Evolutionary conservation across 2,329 filamentous ascomycete species (phyloP).

Genomic region (Diaporthe citri): DNA sequence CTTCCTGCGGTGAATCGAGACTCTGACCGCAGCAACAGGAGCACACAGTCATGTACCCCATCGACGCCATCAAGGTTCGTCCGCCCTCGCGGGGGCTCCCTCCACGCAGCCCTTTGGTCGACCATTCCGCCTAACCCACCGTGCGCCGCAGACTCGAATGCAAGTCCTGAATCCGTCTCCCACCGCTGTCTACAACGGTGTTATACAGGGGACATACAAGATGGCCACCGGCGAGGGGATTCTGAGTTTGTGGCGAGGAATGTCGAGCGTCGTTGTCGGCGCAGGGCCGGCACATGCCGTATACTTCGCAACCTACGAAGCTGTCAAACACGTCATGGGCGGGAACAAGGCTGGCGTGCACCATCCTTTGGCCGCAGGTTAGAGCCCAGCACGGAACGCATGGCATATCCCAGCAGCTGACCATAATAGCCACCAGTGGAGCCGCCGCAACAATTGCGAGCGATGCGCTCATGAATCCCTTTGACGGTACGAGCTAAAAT

Average conservation of each 20-base stretch:
- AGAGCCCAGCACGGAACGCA: slow-evolving; percentile 45
- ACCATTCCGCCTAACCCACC: slow-evolving; percentile 15
- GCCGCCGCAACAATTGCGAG: slow-evolving; percentile 96
- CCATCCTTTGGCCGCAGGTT: slow-evolving; percentile 93
- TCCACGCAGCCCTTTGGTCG: slow-evolving; percentile 34
- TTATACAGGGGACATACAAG: slow-evolving; percentile 91
- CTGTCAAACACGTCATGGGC: slow-evolving; percentile 95
- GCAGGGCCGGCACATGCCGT: slow-evolving; percentile 98
- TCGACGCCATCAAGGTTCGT: slow-evolving; percentile 94
- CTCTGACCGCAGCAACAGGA: slow-evolving; percentile 68
- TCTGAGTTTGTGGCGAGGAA: slow-evolving; percentile 92
- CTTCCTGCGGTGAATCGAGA: slow-evolving; percentile 38
- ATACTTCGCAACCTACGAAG: slow-evolving; percentile 98
- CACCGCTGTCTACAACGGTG: slow-evolving; percentile 85
- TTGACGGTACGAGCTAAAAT: slow-evolving; percentile 79
- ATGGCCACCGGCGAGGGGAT: slow-evolving; percentile 93
- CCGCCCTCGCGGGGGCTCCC: slow-evolving; percentile 38
- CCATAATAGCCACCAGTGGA: slow-evolving; percentile 81
- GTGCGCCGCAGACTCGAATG: slow-evolving; percentile 84
- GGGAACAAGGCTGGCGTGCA: slow-evolving; percentile 90
- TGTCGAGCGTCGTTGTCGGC: slow-evolving; percentile 95
- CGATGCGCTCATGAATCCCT: slow-evolving; percentile 99
- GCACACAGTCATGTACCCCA: slow-evolving; percentile 98
- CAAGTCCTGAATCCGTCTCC: slow-evolving; percentile 91
- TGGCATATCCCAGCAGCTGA: slow-evolving; percentile 14